Base-by-base conservation (phyloP, 1,284 basidiomycete genomes). In the Apiotrichum akiyoshidainum region DNA sequence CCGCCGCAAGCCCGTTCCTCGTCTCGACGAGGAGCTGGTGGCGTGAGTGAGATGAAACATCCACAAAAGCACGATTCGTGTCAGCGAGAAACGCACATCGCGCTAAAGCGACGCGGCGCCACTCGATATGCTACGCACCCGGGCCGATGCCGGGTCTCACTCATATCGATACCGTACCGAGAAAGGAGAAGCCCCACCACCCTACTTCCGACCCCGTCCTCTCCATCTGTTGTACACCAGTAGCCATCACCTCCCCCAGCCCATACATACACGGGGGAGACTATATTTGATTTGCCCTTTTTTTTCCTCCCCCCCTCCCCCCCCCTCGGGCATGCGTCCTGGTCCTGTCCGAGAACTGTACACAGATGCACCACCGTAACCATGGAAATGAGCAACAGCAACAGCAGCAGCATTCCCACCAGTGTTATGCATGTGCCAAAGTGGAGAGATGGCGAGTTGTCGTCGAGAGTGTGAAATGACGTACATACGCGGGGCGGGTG, bases 1-100 rank as follows among this genome's bases (percentile, higher is more conserved):
- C 21, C 59, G 63, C 34, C 59, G 63, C 48, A 65, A 65, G 63
- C 63, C 63, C 17, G 63, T 65, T 17, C 63, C 63, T 12, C 55
- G 57, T 22, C 52, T 65, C 14, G 60, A 65, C 34, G 58, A 48
- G 13, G 60, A 64, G 44, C 39, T 19, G 4, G 21, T 56, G 44
- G 44, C 46, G 31, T 31, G 22, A 16, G 19, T 53, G 54, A 39
- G n/a, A 6, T 21, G 19, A 44, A 21, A 21, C 9, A 21, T 9
- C n/a, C 4, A 21, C 42, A 44, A 17, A 44, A 44, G 17, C 9
- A 44, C 42, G 41, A 14, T 0, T n/a, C 9, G 49, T 21, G 22
- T 14, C 16, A 31, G 26, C 46, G 26, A 35, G 31, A 31, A 31
- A 31, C 26, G 26, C 7, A 31, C 26, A 31, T 4, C 26, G 4